phyloP scores from a whole-genome alignment of 169 alveolate species.

The Theileria luwenshuni region DNA sequence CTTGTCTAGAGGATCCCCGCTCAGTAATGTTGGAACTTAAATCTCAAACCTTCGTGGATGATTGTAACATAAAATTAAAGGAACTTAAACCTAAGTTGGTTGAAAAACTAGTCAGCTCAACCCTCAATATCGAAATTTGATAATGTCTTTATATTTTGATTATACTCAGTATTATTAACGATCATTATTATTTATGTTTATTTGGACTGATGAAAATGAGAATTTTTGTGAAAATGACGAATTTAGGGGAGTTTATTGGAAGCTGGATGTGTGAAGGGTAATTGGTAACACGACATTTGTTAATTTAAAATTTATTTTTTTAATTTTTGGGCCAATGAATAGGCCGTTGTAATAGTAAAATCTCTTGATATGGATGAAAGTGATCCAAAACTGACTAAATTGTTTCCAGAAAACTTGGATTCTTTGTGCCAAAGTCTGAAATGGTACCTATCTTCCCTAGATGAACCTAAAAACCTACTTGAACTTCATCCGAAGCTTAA shows the following conservation, averaged over 20 bases:
- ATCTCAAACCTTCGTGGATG: constrained; percentile 39
- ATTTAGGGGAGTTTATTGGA: no score
- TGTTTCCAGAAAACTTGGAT: constrained; percentile 26
- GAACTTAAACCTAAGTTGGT: constrained; percentile 50
- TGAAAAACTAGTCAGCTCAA: constrained; percentile 53
- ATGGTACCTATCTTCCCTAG: constrained; percentile 44
- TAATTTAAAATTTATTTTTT: background rate
- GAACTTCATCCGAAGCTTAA: constrained; percentile 53
- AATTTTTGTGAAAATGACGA: no score
- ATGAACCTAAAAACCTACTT: constrained; percentile 19
- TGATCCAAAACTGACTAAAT: constrained; percentile 12
- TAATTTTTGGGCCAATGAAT: no score
- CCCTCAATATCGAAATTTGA: constrained; percentile 40
- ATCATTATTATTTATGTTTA: background rate
- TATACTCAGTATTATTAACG: background rate
- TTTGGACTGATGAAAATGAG: no score
- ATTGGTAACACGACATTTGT: background rate
- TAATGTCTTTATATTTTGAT: background rate
- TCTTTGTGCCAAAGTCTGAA: constrained; percentile 35
- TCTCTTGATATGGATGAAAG: constrained; percentile 15
- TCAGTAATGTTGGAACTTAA: constrained; percentile 37
- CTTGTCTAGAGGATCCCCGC: constrained; percentile 51
- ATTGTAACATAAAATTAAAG: constrained; percentile 34
- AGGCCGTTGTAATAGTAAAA: no score
- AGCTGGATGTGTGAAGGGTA: background rate